phyloP scores from a whole-genome alignment of 108 stramenopile species.

The Conticribra guillardii region DNA sequence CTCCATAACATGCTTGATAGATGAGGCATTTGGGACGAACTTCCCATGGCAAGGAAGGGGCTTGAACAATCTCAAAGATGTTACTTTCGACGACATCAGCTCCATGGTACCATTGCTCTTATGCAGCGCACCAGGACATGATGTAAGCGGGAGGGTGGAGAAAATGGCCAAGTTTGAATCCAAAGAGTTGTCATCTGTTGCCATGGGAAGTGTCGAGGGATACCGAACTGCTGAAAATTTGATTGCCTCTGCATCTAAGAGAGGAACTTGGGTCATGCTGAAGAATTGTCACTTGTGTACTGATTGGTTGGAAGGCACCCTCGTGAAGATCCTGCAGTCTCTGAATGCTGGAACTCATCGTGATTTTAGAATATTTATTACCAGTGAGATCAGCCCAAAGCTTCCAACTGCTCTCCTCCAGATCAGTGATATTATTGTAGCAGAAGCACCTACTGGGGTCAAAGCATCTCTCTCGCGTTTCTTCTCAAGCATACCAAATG shows the following conservation, averaged over 20 bases:
- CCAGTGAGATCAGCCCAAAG: slow-evolving; percentile 89
- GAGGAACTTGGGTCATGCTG: slow-evolving; percentile 97
- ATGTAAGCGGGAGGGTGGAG: slow-evolving; percentile 96
- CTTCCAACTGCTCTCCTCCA: slow-evolving; percentile 85
- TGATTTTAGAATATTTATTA: slow-evolving; percentile 93
- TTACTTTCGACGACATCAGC: slow-evolving; percentile 78
- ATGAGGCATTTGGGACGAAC: slow-evolving; percentile 60
- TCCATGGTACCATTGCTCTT: slow-evolving; percentile 82
- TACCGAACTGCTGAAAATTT: slow-evolving; percentile 86
- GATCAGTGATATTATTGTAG: slow-evolving; percentile 82
- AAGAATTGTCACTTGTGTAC: slow-evolving; percentile 98
- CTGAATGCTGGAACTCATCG: slow-evolving; percentile 65
- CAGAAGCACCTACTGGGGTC: slow-evolving; percentile 95
- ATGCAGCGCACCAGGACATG: slow-evolving; percentile 95
- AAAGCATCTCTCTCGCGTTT: slow-evolving; percentile 91
- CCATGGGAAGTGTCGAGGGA: slow-evolving; percentile 97
- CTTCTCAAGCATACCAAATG: slow-evolving; percentile 78
- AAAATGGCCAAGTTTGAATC: slow-evolving; percentile 79
- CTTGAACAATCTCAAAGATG: slow-evolving; percentile 75
- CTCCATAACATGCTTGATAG: slow-evolving; percentile 60
- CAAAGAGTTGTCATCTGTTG: slow-evolving; percentile 83
- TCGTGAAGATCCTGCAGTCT: slow-evolving; percentile 94
- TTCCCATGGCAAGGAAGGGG: slow-evolving; percentile 95
- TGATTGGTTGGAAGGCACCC: slow-evolving; percentile 92
- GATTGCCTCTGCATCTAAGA: slow-evolving; percentile 73